These are phyloP conservation scores for Colletotrichum brevisporum DNA, from an alignment of 2,329 filamentous ascomycete species.

Conservation along the genomic window DNA sequence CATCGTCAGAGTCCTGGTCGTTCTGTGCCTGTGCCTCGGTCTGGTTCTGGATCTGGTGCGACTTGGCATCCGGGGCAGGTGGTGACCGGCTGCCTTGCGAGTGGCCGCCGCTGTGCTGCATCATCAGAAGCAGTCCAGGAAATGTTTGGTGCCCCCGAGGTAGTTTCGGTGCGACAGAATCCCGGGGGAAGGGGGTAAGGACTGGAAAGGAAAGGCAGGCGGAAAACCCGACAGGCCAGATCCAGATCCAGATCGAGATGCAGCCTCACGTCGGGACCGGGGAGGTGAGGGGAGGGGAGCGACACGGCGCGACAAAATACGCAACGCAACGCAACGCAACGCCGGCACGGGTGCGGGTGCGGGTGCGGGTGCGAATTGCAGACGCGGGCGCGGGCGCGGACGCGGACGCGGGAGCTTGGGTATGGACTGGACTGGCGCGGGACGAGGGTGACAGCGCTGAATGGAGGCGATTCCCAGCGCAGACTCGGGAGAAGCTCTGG, in stretches of 20 bases:
- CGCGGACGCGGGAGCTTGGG: no score
- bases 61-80: constrained; percentile 35
- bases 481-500: constrained; percentile 36
- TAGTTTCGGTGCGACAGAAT: constrained; percentile 15
- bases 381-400: no score
- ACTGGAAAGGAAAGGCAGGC: no score
- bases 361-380: no score
- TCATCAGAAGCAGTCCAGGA: constrained; percentile 3
- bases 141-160: neutral
- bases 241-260: no score
- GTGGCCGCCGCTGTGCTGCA: constrained; percentile 44
- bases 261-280: no score
- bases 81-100: constrained; percentile 39
- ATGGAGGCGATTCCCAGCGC: constrained; percentile 32
- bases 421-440: neutral
- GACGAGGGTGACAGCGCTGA: constrained; percentile 41
- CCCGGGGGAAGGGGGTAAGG: neutral
- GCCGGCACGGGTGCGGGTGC: no score
- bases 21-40: constrained; percentile 20
- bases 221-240: no score
- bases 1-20: constrained; percentile 64
- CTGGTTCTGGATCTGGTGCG: constrained; percentile 21
- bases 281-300: no score
- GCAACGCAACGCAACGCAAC: no score
- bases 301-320: no score